These are phyloP conservation scores for Oligophagozyma castellii DNA, from an alignment of 1,139 yeast genomes.

Conservation along the genomic window DNA sequence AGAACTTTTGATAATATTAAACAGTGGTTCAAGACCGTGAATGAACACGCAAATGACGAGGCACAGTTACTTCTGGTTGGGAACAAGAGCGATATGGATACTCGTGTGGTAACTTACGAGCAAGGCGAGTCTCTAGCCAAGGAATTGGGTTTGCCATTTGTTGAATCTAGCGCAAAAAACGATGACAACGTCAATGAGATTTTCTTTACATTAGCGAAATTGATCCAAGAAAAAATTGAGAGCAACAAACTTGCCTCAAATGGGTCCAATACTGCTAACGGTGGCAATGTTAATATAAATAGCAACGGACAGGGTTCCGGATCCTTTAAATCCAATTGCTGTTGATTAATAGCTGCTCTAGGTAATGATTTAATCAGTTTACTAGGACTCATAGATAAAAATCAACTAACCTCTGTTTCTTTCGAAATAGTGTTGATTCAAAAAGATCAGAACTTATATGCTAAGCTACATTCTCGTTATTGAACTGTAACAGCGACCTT, in stretches of 20 bases:
- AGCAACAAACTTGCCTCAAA: slow-evolving; percentile 22
- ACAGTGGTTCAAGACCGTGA: slow-evolving; percentile 89
- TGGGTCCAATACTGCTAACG: slow-evolving; percentile 17
- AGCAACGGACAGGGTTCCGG: slow-evolving; percentile 9
- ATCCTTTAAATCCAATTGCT: slow-evolving; percentile 21
- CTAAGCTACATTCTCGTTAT: too few relatives aligned
- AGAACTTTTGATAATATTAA: slow-evolving; percentile 74
- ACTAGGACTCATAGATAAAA: too few relatives aligned
- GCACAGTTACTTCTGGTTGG: slow-evolving; percentile 91
- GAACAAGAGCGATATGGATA: slow-evolving; percentile 71
- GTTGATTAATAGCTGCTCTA: slow-evolving; percentile 10
- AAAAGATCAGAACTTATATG: too few relatives aligned
- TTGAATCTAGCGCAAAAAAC: slow-evolving; percentile 93
- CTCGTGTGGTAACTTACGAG: slow-evolving; percentile 70
- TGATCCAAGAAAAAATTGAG: slow-evolving; percentile 66
- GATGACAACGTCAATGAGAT: slow-evolving; percentile 86
- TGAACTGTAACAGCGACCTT: too few relatives aligned
- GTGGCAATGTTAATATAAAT: slow-evolving; percentile 22
- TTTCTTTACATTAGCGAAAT: slow-evolving; percentile 79
- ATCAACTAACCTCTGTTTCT: too few relatives aligned
- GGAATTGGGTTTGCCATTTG: slow-evolving; percentile 76
- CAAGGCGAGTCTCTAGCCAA: slow-evolving; percentile 88
- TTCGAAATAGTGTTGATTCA: too few relatives aligned
- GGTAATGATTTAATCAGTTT: too few relatives aligned
- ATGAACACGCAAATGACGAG: slow-evolving; percentile 92